phyloP scores from a whole-genome alignment of 129 eudicot genomes.

The Dittrichia graveolens region DNA sequence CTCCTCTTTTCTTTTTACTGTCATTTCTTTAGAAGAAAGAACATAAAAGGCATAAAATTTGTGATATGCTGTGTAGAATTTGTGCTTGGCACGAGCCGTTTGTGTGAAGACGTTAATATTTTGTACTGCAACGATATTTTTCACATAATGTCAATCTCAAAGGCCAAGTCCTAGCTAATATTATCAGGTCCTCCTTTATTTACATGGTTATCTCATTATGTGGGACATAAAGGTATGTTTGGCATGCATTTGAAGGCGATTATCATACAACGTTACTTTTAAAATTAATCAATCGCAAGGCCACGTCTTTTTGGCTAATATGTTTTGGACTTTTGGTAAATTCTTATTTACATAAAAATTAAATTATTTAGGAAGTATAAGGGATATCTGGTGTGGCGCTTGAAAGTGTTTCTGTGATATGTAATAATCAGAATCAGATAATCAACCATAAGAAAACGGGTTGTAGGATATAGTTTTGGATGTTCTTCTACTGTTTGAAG shows the following conservation, averaged over 20 bases:
- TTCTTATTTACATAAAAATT: no score
- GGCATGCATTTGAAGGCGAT: neutral
- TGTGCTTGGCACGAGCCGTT: conserved; percentile 34
- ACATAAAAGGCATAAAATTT: conserved; percentile 21
- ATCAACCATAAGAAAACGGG: neutral
- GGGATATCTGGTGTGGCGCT: neutral
- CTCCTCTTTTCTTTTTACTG: conserved; percentile 7
- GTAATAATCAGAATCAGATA: neutral
- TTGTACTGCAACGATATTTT: conserved; percentile 26
- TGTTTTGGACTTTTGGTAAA: no score
- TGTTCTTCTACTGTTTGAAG: neutral
- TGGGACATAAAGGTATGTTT: neutral
- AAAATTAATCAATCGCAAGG: no score
- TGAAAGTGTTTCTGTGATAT: neutral
- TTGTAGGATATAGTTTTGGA: neutral
- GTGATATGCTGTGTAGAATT: conserved; percentile 37
- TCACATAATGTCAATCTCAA: conserved; percentile 29
- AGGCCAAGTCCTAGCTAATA: conserved; percentile 8
- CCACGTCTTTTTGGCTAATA: no score
- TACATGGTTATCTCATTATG: conserved; percentile 8
- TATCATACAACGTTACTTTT: no score
- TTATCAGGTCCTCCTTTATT: neutral
- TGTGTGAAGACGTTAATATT: conserved; percentile 30
- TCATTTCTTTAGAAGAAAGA: conserved; percentile 20
- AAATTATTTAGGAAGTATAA: no score